A percentile compares a stretch with the other conserved stretches of the same genome.
Conservation (phyloP, 169 alveolate species). For the Plasmodium cynomolgi region DNA sequence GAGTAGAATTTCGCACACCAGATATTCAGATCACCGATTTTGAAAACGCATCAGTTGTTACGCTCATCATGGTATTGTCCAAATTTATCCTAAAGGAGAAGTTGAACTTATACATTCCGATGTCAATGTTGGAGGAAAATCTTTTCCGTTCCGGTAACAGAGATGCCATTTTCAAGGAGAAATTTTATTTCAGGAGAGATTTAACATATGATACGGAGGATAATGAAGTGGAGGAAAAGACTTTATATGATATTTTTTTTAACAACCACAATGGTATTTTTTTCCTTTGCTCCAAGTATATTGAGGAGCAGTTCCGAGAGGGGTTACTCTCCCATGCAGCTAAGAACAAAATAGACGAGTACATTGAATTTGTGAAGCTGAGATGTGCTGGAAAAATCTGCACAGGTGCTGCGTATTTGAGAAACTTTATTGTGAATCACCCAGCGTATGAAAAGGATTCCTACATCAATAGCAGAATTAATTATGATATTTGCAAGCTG, state of each 20-base stretch:
- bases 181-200: constrained; percentile 89
- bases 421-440: constrained; percentile 89
- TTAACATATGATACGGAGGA: constrained; percentile 69
- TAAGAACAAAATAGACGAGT: constrained; percentile 75
- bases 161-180: constrained; percentile 88
- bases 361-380: constrained; percentile 81
- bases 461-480: constrained; percentile 83
- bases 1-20: constrained; percentile 96
- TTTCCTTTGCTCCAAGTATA: constrained; percentile 60
- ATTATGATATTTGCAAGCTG: constrained; percentile 85
- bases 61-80: constrained; percentile 83
- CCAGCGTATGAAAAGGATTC: constrained; percentile 91
- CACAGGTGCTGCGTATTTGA: constrained; percentile 91
- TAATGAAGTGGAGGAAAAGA: constrained; percentile 75
- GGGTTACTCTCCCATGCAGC: constrained; percentile 56
- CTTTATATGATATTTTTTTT: constrained; percentile 85
- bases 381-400: constrained; percentile 89
- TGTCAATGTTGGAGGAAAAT: constrained; percentile 93
- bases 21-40: constrained; percentile 95
- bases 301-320: constrained; percentile 68
- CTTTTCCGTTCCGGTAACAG: constrained; percentile 87
- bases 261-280: constrained; percentile 83
- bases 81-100: constrained; percentile 83
- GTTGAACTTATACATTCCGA: constrained; percentile 93
- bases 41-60: constrained; percentile 93